Evolutionary conservation across 2,329 filamentous ascomycete species (phyloP), one percentile per base, ranked within the genome.

Genomic region (Mycosphaerella arachidis): DNA sequence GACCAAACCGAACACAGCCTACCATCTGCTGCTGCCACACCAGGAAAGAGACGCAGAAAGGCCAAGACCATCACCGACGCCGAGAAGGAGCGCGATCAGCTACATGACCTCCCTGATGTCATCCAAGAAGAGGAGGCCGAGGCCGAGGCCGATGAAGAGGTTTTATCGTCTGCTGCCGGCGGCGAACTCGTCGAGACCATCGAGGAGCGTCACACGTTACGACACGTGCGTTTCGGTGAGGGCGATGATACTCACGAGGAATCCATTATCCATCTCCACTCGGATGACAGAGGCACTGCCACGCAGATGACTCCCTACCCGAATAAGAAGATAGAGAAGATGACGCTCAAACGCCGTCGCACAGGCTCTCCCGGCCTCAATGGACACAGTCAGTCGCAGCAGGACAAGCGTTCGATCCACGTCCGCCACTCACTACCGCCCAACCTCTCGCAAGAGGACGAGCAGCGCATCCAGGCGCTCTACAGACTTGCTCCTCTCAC

Each of bases 291-390:
- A 46, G 57, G 66, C 2, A 72, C 72, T 4, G 69, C 71, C 6
- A 68, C 68, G 20, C 67, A 72, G 57, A 66, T 71, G 53, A 73
- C 72, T 8, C 72, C 72, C 20, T 67, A 73, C 54, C 70, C 63
- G 58, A 57, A 70, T 68, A 65, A 66, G 56, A 43, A 43, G 13
- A 4, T 4, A 1, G 40, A 16, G 13, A 43, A 43, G 53, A 63
- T 68, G 63, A 58, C 68, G 6, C 53, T 72, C 48, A 72, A 69
- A 62, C 71, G 71, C 29, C 71, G 72, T 30, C 61, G 66, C 50
- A 73, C 72, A 6, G 62, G 64, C 18, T 74, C 72, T 3, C 70
- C 71, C 6, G 53, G 24, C 37, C 55, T 56, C 18, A 57, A 54
- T 33, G 63, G 24, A 7, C 50, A 58, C 7, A 43, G 31, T 18